phyloP scores from a whole-genome alignment of 345 rosid genomes.

The Turritis glabra region DNA sequence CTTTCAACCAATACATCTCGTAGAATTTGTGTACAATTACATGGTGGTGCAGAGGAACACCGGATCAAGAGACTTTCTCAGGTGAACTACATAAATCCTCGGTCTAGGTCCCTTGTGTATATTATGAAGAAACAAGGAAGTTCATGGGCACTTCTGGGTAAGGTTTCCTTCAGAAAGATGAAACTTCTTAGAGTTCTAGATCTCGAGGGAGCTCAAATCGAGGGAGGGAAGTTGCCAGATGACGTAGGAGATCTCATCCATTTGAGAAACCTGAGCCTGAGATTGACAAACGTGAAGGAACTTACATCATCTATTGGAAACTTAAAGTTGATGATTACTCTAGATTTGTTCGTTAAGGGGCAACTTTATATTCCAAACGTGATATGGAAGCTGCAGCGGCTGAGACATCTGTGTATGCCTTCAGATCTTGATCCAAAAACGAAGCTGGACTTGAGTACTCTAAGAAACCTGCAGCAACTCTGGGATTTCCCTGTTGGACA shows the following conservation, averaged over 20 bases:
- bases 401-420: slow-evolving; percentile 37
- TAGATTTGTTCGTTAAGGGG: slow-evolving; percentile 29
- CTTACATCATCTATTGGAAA: slow-evolving; percentile 26
- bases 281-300: slow-evolving; percentile 26
- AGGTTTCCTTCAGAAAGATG: slow-evolving; percentile 32
- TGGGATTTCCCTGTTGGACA: slow-evolving; percentile 32
- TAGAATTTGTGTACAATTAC: slow-evolving; percentile 36
- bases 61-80: slow-evolving; percentile 23
- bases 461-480: slow-evolving; percentile 28
- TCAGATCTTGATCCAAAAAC: slow-evolving; percentile 14
- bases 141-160: slow-evolving; percentile 29
- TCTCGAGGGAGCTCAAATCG: slow-evolving; percentile 34
- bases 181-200: slow-evolving; percentile 45
- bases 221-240: slow-evolving; percentile 34
- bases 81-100: slow-evolving; percentile 30
- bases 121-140: slow-evolving; percentile 31
- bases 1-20: slow-evolving; percentile 26
- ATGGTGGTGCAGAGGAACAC: slow-evolving; percentile 34
- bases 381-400: slow-evolving; percentile 31
- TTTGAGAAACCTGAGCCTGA: slow-evolving; percentile 34
- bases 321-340: slow-evolving; percentile 27
- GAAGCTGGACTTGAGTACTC: slow-evolving; percentile 30
- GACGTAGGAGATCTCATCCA: slow-evolving; percentile 46
- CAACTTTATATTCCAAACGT: slow-evolving; percentile 28
- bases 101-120: slow-evolving; percentile 41